phyloP scores from a whole-genome alignment of 768 basidiomycete species.

The Tricholoma saponaceum region DNA sequence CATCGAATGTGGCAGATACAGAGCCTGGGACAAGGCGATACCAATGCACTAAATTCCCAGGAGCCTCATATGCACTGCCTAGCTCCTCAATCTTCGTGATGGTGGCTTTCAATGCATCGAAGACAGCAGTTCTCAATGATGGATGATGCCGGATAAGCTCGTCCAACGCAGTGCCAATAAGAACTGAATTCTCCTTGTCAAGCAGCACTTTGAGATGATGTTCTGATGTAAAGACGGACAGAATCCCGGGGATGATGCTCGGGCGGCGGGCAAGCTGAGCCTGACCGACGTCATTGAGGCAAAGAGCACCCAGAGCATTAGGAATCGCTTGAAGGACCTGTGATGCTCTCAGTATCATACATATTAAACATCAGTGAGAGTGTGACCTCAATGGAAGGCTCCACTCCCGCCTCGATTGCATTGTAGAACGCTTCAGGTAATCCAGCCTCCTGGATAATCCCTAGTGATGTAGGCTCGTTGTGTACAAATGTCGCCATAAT shows the following conservation, averaged over 20 bases:
- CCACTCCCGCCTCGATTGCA: conserved; percentile 78
- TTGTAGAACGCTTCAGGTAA: conserved; percentile 88
- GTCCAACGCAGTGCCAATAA: conserved; percentile 88
- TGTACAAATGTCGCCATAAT: conserved; percentile 97
- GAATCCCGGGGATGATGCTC: conserved; percentile 78
- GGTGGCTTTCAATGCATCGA: conserved; percentile 69
- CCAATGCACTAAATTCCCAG: conserved; percentile 60
- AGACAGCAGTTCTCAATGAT: conserved; percentile 71
- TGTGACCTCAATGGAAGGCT: conserved; percentile 81
- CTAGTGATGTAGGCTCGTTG: conserved; percentile 94
- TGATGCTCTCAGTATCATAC: conserved; percentile 2
- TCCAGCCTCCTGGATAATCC: conserved; percentile 88
- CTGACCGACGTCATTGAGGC: conserved; percentile 88
- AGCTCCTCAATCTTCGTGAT: conserved; percentile 72
- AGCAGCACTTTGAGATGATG: conserved; percentile 77
- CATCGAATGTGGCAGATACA: conserved; percentile 15
- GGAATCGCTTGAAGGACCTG: conserved; percentile 91
- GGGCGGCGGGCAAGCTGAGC: conserved; percentile 74
- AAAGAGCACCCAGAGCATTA: conserved; percentile 93
- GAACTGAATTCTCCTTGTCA: conserved; percentile 89
- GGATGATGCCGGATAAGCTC: conserved; percentile 98
- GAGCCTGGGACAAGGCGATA: conserved; percentile 48
- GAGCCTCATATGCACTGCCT: conserved; percentile 54
- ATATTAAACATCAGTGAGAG: not conserved
- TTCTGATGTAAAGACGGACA: conserved; percentile 84